Evolutionary conservation across 2,329 filamentous ascomycete species (phyloP).

Genomic region (Penicillium aurantiogriseum): DNA sequence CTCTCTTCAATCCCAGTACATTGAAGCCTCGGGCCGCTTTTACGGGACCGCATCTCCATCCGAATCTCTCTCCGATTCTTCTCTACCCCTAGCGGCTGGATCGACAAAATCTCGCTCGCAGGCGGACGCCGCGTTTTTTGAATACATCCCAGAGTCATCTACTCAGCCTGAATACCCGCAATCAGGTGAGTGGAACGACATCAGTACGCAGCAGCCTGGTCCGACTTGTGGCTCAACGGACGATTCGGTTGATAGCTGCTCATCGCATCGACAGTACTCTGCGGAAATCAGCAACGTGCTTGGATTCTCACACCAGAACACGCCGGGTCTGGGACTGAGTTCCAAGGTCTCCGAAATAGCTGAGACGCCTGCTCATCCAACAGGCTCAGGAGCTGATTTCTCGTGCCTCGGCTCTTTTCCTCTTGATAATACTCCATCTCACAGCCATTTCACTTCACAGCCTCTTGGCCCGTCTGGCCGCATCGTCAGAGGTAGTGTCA

Average conservation of each 20-base stretch:
- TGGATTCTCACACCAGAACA: not conserved
- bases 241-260: not conserved
- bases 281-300: not conserved
- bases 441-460: not conserved
- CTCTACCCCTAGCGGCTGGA: not conserved
- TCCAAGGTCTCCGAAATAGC: slow-evolving; percentile 19
- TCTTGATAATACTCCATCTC: not conserved
- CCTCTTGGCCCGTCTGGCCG: not conserved
- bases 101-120: not conserved
- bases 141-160: not conserved
- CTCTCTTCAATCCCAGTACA: not conserved
- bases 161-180: not conserved
- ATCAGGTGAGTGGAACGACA: not conserved
- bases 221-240: not conserved
- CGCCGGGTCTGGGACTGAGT: not conserved
- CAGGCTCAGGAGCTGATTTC: not conserved
- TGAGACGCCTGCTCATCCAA: slow-evolving; percentile 19
- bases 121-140: not conserved
- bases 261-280: not conserved
- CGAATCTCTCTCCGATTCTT: not conserved
- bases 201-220: not conserved
- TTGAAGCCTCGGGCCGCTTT: not conserved
- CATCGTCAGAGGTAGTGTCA: not conserved
- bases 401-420: not conserved
- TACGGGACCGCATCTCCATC: not conserved